Base-by-base conservation (phyloP, 495 filamentous ascomycete species). In the Penicillium goetzii region DNA sequence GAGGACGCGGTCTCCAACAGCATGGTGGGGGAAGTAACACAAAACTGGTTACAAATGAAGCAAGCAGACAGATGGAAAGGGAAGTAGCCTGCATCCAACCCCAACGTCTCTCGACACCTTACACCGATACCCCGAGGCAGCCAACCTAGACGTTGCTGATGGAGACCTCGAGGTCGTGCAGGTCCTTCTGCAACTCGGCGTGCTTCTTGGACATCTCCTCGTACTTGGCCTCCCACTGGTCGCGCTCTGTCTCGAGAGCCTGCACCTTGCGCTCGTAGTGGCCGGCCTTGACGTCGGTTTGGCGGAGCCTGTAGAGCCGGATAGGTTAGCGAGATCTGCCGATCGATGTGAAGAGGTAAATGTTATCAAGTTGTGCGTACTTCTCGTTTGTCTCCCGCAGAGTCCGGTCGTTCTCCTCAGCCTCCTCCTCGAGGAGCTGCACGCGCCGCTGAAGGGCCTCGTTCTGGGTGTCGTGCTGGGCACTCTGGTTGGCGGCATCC, bases 231-330 rank as follows among this genome's bases (percentile, higher is more conserved):
- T 98, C 96, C 92, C 93, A 97, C 76, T 91, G 83, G 76, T 97
- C 92, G 65, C 90, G 89, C 69, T 92, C 85, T 61, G 83, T 78
- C 79, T 99, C 95, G 65, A 99, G 88, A 68, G 94, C 96, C 76
- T 96, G 90, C 65, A 99, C 95, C 83, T 99, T 97, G 83, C 96
- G 96, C 82, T 98, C 96, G 81, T 92, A 97, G 85, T 99, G 95
- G 64, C 94, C 96, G 74, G 95, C 92, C 83, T 97, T 97, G 80
- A 98, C 92, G 77, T 98, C 95, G 78, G 95, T 97, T 81, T 96
- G 93, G 71, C 96, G 92, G 71, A 98, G 91, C 81, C 95, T 99
- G 58, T 25, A 63, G 30, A 40, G 59, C 15, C 21, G 50, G 19
- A 23, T 56, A 49, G n/a, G 70, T 78, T 58, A 75, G 69, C 49